Percentiles rank a stretch among this genome's conserved stretches.
Evolutionary conservation across 148 eudicot species (phyloP).

Genomic region (Hydrangea macrophylla): DNA sequence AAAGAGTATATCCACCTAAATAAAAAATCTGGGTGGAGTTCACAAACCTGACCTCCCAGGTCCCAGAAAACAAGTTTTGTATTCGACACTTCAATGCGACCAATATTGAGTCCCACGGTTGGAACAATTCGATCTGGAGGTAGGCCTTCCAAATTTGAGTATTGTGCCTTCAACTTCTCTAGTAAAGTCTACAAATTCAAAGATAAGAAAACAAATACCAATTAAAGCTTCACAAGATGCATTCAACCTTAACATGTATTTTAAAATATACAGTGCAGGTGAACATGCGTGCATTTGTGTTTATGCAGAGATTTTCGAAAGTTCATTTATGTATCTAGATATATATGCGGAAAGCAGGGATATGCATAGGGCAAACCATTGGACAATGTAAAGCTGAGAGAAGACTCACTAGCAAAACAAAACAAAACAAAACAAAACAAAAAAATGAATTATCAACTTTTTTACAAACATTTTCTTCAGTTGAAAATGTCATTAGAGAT

Average conservation of each 20-base stretch:
- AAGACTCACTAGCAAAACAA: not conserved
- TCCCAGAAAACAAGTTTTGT: slow-evolving; percentile 97
- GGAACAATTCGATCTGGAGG: slow-evolving; percentile 98
- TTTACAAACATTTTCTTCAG: not conserved
- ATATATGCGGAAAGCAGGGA: not conserved
- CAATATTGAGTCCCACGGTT: slow-evolving; percentile 96
- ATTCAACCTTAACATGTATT: not conserved
- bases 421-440: not conserved
- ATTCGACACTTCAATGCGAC: slow-evolving; percentile 88
- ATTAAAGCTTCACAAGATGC: not conserved
- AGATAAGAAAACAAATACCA: not conserved
- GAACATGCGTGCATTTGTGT: not conserved
- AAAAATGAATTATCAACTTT: not conserved
- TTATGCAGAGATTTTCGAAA: no score
- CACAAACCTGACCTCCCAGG: slow-evolving; percentile 97
- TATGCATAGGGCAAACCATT: not conserved
- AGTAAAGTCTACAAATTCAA: slow-evolving; percentile 57
- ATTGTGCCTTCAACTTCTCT: slow-evolving; percentile 87
- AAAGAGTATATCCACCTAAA: not conserved
- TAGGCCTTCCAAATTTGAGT: slow-evolving; percentile 83
- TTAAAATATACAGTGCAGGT: not conserved
- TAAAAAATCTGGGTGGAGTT: not conserved
- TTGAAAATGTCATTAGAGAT: not conserved
- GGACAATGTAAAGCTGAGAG: not conserved
- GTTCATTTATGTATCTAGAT: no score